Conservation (phyloP, 257 asterid genomes). For the Solanum okadae region DNA sequence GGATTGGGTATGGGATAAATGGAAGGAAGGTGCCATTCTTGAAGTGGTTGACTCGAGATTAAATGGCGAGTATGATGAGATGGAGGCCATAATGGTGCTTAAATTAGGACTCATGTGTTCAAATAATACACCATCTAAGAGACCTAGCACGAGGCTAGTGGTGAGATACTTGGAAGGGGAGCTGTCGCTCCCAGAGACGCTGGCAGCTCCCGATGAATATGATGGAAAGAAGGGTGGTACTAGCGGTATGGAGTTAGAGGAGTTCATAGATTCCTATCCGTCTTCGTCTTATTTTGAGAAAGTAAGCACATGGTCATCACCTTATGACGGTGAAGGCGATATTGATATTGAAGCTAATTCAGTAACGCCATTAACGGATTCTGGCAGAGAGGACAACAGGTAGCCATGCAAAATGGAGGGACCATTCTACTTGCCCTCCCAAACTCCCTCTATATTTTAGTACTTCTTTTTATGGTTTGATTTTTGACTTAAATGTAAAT, state of each 20-base stretch:
- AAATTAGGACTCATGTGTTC: conserved; percentile 77
- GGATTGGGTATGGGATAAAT: conserved; percentile 80
- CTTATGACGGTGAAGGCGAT: conserved; percentile 15
- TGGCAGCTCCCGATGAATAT: conserved; percentile 24
- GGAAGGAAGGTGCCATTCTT: conserved; percentile 37
- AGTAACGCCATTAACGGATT: conserved; percentile 14
- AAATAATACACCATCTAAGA: conserved; percentile 20
- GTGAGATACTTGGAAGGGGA: conserved; percentile 60
- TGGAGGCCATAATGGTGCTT: conserved; percentile 40
- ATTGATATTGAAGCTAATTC: conserved; percentile 37
- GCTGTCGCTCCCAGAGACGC: conserved; percentile 18
- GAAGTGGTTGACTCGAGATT: conserved; percentile 50
- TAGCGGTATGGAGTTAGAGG: conserved; percentile 11
- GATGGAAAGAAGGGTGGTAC: conserved; percentile 11
- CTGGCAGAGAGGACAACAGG: conserved; percentile 2
- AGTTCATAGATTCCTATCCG: conserved; percentile 32
- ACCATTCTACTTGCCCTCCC: neutral
- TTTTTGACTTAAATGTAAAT: neutral
- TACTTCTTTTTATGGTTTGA: neutral
- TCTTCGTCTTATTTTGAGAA: conserved; percentile 41
- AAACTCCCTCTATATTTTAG: neutral
- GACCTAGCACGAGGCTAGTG: conserved; percentile 60
- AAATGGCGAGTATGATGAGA: conserved; percentile 27
- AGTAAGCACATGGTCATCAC: conserved; percentile 27
- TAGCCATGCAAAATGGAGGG: neutral